These are phyloP conservation scores for Lasiodiplodia gonubiensis DNA, from an alignment of 2,329 filamentous ascomycete species.

Conservation along the genomic window DNA sequence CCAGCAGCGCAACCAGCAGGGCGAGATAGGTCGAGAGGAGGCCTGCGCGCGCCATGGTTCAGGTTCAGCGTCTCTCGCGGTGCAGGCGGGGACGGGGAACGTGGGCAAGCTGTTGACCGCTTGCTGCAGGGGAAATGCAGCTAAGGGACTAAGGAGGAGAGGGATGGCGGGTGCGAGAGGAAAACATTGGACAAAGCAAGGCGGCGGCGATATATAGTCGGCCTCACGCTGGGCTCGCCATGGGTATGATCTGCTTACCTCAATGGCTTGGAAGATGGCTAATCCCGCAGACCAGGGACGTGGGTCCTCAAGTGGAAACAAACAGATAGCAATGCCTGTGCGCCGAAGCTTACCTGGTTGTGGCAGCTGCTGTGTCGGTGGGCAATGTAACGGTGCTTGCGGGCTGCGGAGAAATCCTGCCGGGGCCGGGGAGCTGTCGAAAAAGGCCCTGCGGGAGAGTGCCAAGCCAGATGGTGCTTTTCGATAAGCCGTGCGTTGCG, in stretches of 20 bases:
- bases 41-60: conserved; percentile 21
- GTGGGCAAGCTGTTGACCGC: conserved; percentile 1
- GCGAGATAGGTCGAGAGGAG: conserved; percentile 8
- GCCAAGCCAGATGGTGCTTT: neutral
- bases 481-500: conserved; percentile 20
- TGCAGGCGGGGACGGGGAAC: neutral
- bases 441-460: neutral
- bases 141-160: neutral
- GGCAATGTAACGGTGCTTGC: conserved; percentile 18
- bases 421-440: conserved; percentile 1
- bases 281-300: conserved; percentile 22
- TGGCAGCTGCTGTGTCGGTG: conserved; percentile 18
- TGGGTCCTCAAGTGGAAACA: conserved; percentile 4
- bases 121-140: conserved; percentile 4
- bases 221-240: neutral
- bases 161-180: neutral
- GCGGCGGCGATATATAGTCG: conserved; percentile 18
- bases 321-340: neutral
- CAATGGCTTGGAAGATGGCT: neutral
- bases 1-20: conserved; percentile 33
- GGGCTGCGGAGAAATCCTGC: conserved; percentile 12
- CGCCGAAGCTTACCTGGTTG: conserved; percentile 15
- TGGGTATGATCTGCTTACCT: conserved; percentile 14
- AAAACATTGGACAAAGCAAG: neutral
- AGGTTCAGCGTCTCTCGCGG: conserved; percentile 1